These are phyloP conservation scores for Fusarium sp. DNA, from an alignment of 2,329 filamentous ascomycete species.

Conservation along the genomic window DNA sequence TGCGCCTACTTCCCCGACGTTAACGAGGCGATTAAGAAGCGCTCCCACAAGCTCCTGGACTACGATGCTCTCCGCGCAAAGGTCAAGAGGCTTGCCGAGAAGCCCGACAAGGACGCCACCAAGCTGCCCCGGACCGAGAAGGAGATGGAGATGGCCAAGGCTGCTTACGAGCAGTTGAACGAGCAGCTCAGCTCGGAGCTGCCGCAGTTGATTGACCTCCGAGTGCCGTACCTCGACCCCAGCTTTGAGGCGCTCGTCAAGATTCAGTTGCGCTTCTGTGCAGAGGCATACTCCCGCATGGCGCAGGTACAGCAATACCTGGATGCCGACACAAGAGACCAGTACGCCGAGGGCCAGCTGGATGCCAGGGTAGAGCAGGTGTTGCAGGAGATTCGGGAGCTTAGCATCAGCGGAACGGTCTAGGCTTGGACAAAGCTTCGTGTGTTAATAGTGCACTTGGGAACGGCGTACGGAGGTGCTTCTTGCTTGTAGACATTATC, in stretches of 20 bases:
- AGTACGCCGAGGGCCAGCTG: slow-evolving; percentile 93
- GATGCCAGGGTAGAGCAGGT: slow-evolving; percentile 95
- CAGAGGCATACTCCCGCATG: slow-evolving; percentile 97
- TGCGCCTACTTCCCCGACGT: slow-evolving; percentile 99
- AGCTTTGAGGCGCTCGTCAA: slow-evolving; percentile 98
- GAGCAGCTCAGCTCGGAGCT: slow-evolving; percentile 94
- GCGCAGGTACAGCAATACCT: slow-evolving; percentile 99
- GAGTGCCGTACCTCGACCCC: slow-evolving; percentile 96
- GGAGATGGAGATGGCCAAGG: slow-evolving; percentile 94
- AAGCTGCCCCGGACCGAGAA: slow-evolving; percentile 97
- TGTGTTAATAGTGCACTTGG: slow-evolving; percentile 28
- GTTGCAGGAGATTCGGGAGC: slow-evolving; percentile 93
- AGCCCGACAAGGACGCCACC: slow-evolving; percentile 97
- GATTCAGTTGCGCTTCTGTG: slow-evolving; percentile 97
- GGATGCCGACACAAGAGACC: slow-evolving; percentile 93
- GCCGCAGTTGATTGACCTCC: slow-evolving; percentile 94
- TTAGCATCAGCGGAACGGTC: slow-evolving; percentile 87
- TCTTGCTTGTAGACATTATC: slow-evolving; percentile 45
- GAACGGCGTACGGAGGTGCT: slow-evolving; percentile 46
- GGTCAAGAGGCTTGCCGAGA: slow-evolving; percentile 96
- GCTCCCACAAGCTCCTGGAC: slow-evolving; percentile 97
- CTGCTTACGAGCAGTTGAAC: slow-evolving; percentile 95
- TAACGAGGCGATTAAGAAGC: slow-evolving; percentile 99
- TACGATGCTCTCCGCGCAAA: slow-evolving; percentile 96
- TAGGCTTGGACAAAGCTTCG: slow-evolving; percentile 48